Percentiles rank a stretch among this genome's conserved stretches.
Evolutionary conservation across 352 stramenopile genomes (phyloP).

Genomic region (Peronospora destructor): DNA sequence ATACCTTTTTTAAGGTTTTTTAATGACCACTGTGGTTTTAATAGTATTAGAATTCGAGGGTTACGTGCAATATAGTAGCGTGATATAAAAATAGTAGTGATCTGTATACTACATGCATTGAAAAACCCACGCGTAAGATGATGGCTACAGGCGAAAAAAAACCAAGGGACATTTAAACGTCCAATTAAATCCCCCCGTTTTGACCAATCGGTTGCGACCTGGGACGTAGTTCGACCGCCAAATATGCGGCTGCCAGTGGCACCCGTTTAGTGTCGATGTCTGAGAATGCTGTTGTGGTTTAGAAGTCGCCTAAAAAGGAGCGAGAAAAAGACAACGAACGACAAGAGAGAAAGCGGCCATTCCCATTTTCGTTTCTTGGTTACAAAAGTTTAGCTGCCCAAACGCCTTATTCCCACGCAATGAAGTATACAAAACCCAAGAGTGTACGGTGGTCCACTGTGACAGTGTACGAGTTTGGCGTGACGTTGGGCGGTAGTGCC

Average conservation of each 20-base stretch:
- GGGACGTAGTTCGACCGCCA: background rate
- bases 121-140: background rate
- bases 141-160: background rate
- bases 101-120: too few species aligned
- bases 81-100: too few species aligned
- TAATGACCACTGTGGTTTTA: too few species aligned
- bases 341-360: conserved; percentile 3
- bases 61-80: too few species aligned
- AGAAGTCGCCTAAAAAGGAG: conserved; percentile 14
- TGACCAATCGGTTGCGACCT: background rate
- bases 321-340: conserved; percentile 10
- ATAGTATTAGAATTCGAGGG: too few species aligned
- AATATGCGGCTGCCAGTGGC: conserved; percentile 4
- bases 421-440: too few species aligned
- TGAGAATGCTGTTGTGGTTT: conserved; percentile 16
- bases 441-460: conserved; percentile 50
- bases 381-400: too few species aligned
- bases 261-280: conserved; percentile 18
- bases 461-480: conserved; percentile 62
- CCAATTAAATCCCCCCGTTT: background rate
- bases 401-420: too few species aligned
- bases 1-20: too few species aligned
- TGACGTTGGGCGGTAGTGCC: conserved; percentile 44
- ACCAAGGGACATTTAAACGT: background rate
- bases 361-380: conserved; percentile 4